phyloP scores from a whole-genome alignment of 106 monocot genomes.

The Dioscorea zingiberensis region DNA sequence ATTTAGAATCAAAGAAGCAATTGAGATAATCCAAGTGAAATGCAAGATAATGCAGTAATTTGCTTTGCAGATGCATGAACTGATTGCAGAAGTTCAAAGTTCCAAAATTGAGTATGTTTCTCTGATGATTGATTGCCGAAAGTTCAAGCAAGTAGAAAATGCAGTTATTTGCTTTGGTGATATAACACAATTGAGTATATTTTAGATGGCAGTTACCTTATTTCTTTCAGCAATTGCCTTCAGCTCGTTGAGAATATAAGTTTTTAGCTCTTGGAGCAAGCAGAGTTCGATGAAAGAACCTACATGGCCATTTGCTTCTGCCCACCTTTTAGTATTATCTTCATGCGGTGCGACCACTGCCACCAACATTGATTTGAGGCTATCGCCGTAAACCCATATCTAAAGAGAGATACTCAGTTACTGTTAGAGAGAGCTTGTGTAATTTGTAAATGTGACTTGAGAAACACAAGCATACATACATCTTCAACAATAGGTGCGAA shows the following conservation, averaged over 20 bases:
- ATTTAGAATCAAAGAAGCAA: neutral
- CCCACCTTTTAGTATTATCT: conserved; percentile 72
- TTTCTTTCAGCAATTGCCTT: conserved; percentile 58
- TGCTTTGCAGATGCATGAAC: neutral
- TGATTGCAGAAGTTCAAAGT: no score
- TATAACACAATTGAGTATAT: no score
- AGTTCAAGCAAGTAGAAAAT: neutral
- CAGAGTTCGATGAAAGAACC: conserved; percentile 64
- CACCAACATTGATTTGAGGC: conserved; percentile 67
- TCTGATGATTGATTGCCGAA: neutral
- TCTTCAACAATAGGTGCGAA: conserved; percentile 63
- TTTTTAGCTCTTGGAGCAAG: conserved; percentile 32
- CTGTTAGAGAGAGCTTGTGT: no score
- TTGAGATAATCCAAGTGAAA: no score
- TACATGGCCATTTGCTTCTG: conserved; percentile 39
- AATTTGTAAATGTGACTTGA: neutral
- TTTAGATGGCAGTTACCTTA: conserved; percentile 74
- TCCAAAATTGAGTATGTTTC: no score
- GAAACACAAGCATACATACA: conserved; percentile 28
- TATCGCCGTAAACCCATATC: conserved; percentile 95
- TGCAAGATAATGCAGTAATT: neutral
- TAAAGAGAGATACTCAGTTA: conserved; percentile 4
- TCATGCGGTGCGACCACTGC: conserved; percentile 76
- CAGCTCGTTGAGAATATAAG: conserved; percentile 55
- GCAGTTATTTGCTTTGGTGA: no score